A percentile compares a stretch with the other conserved stretches of the same genome.
phyloP scores from a whole-genome alignment of 768 basidiomycete genomes.

The Lactarius evosmus region DNA sequence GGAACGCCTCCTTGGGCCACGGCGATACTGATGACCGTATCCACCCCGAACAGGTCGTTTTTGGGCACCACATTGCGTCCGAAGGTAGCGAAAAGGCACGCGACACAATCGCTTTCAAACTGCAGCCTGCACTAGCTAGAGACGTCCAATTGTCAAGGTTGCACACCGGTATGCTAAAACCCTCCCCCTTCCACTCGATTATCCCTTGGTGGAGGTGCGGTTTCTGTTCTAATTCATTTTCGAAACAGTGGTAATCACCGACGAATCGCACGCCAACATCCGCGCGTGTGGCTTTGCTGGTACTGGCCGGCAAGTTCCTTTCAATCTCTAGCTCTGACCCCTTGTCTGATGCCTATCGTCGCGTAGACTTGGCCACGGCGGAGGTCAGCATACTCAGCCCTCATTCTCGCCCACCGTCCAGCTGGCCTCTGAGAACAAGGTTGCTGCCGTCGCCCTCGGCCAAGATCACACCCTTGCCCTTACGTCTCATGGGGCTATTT shows the following conservation, averaged over 20 bases:
- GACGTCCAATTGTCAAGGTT: constrained; percentile 81
- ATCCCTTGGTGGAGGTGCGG: not conserved
- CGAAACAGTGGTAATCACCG: constrained; percentile 56
- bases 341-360: not conserved
- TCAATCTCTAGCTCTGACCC: not conserved
- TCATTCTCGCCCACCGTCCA: constrained; percentile 58
- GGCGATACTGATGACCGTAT: constrained; percentile 75
- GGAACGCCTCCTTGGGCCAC: constrained; percentile 86
- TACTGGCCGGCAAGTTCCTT: constrained; percentile 65
- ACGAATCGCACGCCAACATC: constrained; percentile 68
- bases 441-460: constrained; percentile 74
- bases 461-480: constrained; percentile 94
- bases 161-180: constrained; percentile 64
- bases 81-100: constrained; percentile 22
- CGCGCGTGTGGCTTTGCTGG: constrained; percentile 88
- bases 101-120: constrained; percentile 43
- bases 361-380: constrained; percentile 57
- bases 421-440: constrained; percentile 44
- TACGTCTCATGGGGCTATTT: constrained; percentile 75
- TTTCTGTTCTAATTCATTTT: not conserved
- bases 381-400: constrained; percentile 73
- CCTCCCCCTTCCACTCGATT: not conserved
- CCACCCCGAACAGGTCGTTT: constrained; percentile 71
- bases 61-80: constrained; percentile 33
- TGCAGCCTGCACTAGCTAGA: constrained; percentile 59